These are phyloP conservation scores for Coniochaeta hoffmannii DNA, from an alignment of 2,329 filamentous ascomycete genomes.

Conservation along the genomic window DNA sequence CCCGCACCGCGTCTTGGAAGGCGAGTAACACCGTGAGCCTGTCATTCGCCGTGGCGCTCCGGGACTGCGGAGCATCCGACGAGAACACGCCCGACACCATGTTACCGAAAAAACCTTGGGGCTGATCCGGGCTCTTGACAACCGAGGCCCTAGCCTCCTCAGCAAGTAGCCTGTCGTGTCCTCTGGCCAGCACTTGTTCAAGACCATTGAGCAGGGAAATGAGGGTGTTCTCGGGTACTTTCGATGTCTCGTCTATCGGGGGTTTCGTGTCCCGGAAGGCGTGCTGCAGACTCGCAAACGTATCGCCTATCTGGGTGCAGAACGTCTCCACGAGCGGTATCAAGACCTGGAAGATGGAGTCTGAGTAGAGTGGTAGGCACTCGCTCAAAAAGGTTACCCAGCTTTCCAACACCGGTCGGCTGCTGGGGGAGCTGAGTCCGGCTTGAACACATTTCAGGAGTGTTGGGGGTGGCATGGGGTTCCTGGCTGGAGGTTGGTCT, in stretches of 20 bases:
- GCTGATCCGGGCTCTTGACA: slow-evolving; percentile 72
- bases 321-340: slow-evolving; percentile 88
- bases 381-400: slow-evolving; percentile 85
- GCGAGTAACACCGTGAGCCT: slow-evolving; percentile 89
- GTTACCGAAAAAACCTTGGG: slow-evolving; percentile 84
- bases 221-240: slow-evolving; percentile 61
- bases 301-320: slow-evolving; percentile 66
- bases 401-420: slow-evolving; percentile 74
- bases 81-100: slow-evolving; percentile 91
- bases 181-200: slow-evolving; percentile 81
- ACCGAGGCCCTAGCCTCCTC: slow-evolving; percentile 66
- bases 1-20: slow-evolving; percentile 89
- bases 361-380: slow-evolving; percentile 75
- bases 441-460: slow-evolving; percentile 80
- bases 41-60: slow-evolving; percentile 84
- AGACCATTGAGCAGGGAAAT: slow-evolving; percentile 88
- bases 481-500: slow-evolving; percentile 17
- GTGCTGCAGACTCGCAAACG: slow-evolving; percentile 63
- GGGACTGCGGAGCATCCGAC: slow-evolving; percentile 66
- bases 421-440: slow-evolving; percentile 68
- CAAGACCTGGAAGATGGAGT: slow-evolving; percentile 81
- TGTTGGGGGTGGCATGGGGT: slow-evolving; percentile 58
- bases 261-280: slow-evolving; percentile 43
- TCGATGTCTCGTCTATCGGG: slow-evolving; percentile 9
- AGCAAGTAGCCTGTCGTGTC: slow-evolving; percentile 71